Conservation (phyloP, 345 rosid species). For the Arabis alpina region DNA sequence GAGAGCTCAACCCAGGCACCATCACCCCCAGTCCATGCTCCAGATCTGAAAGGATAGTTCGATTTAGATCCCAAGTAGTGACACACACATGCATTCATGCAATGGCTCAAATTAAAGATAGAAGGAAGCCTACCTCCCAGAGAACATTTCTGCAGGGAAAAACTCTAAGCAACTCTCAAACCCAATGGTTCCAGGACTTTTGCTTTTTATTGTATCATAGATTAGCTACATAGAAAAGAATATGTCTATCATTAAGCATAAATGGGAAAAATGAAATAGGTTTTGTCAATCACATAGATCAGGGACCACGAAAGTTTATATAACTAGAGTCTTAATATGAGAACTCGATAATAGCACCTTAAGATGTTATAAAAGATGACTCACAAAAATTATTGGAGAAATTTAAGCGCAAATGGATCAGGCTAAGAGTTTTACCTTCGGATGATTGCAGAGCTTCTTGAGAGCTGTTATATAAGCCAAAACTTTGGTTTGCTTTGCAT, state of each 20-base stretch:
- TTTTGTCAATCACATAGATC: neutral
- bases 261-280: conserved; percentile 1
- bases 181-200: conserved; percentile 79
- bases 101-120: no score
- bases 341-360: conserved; percentile 15
- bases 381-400: conserved; percentile 4
- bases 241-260: conserved; percentile 20
- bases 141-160: conserved; percentile 94
- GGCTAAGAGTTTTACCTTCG: conserved; percentile 64
- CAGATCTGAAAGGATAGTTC: conserved; percentile 62
- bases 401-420: conserved; percentile 18
- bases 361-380: conserved; percentile 27
- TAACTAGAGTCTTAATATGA: conserved; percentile 3
- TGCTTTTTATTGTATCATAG: conserved; percentile 80
- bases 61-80: conserved; percentile 28
- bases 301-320: conserved; percentile 1
- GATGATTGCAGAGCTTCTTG: conserved; percentile 99
- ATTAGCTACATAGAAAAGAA: conserved; percentile 67
- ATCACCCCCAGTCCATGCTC: conserved; percentile 93
- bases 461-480: conserved; percentile 98
- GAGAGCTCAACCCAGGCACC: conserved; percentile 99
- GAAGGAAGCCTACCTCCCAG: conserved; percentile 69
- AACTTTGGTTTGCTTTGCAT: conserved; percentile 83
- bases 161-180: conserved; percentile 84
- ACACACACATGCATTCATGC: conserved; percentile 19